phyloP scores from a whole-genome alignment of 345 rosid genomes.

The Brassica cretica region DNA sequence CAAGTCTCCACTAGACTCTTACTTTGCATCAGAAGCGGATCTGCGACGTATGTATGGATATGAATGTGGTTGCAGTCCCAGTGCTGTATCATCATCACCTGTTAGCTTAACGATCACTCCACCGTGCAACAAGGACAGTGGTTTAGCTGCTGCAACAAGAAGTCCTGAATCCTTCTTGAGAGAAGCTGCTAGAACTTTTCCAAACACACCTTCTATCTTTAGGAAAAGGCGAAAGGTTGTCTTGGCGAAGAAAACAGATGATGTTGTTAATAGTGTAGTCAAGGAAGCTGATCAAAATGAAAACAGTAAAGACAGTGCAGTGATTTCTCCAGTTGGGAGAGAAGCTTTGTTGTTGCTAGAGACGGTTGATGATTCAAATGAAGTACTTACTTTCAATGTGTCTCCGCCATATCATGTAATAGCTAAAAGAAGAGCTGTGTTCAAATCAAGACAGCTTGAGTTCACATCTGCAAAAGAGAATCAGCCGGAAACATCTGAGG shows the following conservation, averaged over 20 bases:
- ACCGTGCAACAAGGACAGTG: slow-evolving; percentile 56
- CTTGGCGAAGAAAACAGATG: slow-evolving; percentile 36
- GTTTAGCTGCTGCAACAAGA: slow-evolving; percentile 38
- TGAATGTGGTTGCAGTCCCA: slow-evolving; percentile 48
- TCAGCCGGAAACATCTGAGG: slow-evolving; percentile 28
- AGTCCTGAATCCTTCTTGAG: slow-evolving; percentile 82
- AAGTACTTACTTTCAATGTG: slow-evolving; percentile 52
- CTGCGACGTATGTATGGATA: slow-evolving; percentile 37
- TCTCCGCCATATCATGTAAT: slow-evolving; percentile 86
- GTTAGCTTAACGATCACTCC: slow-evolving; percentile 75
- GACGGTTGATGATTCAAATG: slow-evolving; percentile 38
- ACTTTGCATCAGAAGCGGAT: slow-evolving; percentile 46
- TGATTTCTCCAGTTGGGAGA: slow-evolving; percentile 33
- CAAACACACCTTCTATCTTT: slow-evolving; percentile 86
- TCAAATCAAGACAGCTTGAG: slow-evolving; percentile 89
- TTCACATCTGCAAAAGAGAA: slow-evolving; percentile 54
- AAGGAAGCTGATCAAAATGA: slow-evolving; percentile 35
- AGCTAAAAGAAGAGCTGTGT: slow-evolving; percentile 66
- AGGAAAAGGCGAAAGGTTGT: slow-evolving; percentile 61
- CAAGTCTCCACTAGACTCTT: slow-evolving; percentile 51
- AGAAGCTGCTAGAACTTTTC: slow-evolving; percentile 76
- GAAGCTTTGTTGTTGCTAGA: slow-evolving; percentile 31
- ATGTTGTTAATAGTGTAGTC: slow-evolving; percentile 9
- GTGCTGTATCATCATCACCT: slow-evolving; percentile 62
- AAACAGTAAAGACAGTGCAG: slow-evolving; percentile 38